Percentiles rank a stretch among this genome's conserved stretches.
phyloP scores from a whole-genome alignment of 140 eudicot species.

The Cichorium intybus region DNA sequence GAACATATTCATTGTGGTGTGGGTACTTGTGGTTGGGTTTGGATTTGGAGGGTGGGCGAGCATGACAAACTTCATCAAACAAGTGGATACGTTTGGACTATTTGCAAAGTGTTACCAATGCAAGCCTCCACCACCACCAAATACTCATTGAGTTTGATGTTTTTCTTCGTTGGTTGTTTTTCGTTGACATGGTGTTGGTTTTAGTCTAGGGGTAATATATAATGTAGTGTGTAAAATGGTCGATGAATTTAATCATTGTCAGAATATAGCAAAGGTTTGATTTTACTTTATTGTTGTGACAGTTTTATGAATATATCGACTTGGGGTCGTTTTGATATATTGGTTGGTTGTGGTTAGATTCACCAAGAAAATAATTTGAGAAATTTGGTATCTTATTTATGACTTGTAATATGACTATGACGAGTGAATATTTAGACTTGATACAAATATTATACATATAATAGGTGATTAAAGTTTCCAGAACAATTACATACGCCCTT shows the following conservation, averaged over 20 bases:
- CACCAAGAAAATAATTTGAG: neutral
- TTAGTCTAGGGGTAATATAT: conserved; percentile 33
- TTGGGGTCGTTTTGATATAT: conserved; percentile 11
- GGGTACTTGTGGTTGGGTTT: conserved; percentile 67
- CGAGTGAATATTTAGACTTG: neutral
- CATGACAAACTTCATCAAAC: conserved; percentile 63
- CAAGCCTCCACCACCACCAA: conserved; percentile 44
- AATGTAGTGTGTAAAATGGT: conserved; percentile 40
- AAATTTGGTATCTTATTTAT: neutral
- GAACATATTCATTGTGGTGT: conserved; percentile 57
- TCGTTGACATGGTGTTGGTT: conserved; percentile 27
- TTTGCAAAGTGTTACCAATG: conserved; percentile 80
- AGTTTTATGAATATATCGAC: conserved; percentile 26
- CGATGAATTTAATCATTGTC: conserved; percentile 26
- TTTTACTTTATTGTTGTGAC: conserved; percentile 29
- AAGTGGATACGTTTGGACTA: conserved; percentile 64
- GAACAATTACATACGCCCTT: neutral
- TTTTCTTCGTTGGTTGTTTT: conserved; percentile 26
- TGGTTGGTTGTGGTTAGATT: neutral
- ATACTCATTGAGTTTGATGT: conserved; percentile 30
- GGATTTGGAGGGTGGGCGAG: conserved; percentile 90
- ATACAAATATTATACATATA: neutral
- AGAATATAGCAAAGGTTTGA: conserved; percentile 24
- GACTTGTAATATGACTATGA: neutral
- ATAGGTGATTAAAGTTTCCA: neutral